These are phyloP conservation scores for Lipomyces spencermartinsiae DNA, from an alignment of 805 yeast species.

Conservation along the genomic window DNA sequence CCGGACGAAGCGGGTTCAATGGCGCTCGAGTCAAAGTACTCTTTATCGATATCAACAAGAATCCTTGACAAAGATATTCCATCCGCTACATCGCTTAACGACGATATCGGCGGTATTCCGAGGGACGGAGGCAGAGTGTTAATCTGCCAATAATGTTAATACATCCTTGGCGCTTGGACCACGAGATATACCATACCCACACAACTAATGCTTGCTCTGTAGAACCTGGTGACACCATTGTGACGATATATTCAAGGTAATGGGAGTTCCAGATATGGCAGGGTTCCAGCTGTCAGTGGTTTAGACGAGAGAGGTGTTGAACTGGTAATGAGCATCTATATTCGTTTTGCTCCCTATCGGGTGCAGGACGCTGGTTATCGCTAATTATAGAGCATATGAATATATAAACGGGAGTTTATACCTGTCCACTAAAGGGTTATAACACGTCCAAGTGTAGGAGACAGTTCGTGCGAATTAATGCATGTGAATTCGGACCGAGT, in stretches of 20 bases:
- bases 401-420: neutral
- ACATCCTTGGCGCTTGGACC: neutral
- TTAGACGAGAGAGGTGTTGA: neutral
- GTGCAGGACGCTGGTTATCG: neutral
- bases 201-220: constrained; percentile 15
- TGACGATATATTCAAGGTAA: neutral
- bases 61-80: constrained; percentile 28
- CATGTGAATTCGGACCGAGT: constrained; percentile 1
- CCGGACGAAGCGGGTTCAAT: constrained; percentile 10
- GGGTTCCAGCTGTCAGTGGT: neutral
- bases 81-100: constrained; percentile 17
- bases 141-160: constrained; percentile 4
- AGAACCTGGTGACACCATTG: constrained; percentile 6
- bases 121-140: neutral
- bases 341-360: neutral
- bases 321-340: neutral
- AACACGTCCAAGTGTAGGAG: neutral
- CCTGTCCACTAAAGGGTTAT: neutral
- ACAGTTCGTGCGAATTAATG: neutral
- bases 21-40: constrained; percentile 13
- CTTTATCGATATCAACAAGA: constrained; percentile 15
- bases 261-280: neutral
- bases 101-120: neutral
- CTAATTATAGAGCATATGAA: neutral
- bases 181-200: constrained; percentile 14